Base-by-base conservation (phyloP, 2,329 filamentous ascomycete species). In the Botrytis fabae region DNA sequence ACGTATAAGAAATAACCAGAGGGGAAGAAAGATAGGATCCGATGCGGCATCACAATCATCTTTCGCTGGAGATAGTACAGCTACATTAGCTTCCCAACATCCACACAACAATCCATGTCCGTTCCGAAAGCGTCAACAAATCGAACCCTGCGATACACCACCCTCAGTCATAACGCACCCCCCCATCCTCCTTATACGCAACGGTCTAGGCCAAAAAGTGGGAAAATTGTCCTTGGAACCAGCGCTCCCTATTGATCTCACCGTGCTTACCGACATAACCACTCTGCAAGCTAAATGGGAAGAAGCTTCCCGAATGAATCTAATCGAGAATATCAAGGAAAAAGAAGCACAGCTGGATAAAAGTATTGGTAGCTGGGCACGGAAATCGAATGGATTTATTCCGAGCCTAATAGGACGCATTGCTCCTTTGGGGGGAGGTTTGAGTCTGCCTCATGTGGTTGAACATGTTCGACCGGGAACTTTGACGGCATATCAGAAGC, bases 81-180 rank as follows among this genome's bases (percentile, higher is more conserved):
- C 42, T 18, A 25, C 12, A 2, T n/a, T n/a, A 16, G 51, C n/a
- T 28, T 28, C 51, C 25, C 51, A n/a, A 28, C 2, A n/a, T 54
- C 51, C 51, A 28, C 5, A 10, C 51, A 7, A 16, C 51, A 16
- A 54, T 54, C 3, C 25, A 54, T 54, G 14, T 2, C 25, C 5
- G 1, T 28, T 14, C 6, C 51, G n/a, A 28, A 54, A 54, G 14
- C 25, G 51, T 28, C 14, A 4, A 16, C 18, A 28, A 1, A 0
- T 1, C 14, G 14, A 9, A 28, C 6, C 12, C 1, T 16, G 3
- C 51, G 1, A 28, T 28, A 16, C 18, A 0, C 10, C 0, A n/a
- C 48, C 12, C 4, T 54, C 12, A 16, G 32, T 32, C 1, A 28
- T 28, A 18, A 28, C 8, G n/a, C 6, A 54, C 18, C 0, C 2